phyloP scores from a whole-genome alignment of 2,329 filamentous ascomycete genomes.

The Colletotrichum tropicale region DNA sequence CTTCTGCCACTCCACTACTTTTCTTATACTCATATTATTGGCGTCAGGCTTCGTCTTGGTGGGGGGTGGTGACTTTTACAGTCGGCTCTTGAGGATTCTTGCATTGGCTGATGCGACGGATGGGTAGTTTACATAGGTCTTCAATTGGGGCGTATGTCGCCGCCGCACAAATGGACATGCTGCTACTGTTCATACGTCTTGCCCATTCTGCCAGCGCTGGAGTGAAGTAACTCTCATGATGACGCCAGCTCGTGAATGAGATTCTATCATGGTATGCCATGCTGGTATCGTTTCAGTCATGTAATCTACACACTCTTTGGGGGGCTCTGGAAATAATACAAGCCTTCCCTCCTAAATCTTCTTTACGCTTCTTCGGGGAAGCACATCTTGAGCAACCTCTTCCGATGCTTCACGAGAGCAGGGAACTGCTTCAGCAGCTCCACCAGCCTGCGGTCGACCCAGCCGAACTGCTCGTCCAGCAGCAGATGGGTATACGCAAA shows the following conservation, averaged over 20 bases:
- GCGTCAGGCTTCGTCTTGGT: slow-evolving; percentile 17
- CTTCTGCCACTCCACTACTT: not conserved
- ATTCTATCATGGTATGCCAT: not conserved
- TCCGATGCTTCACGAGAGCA: slow-evolving; percentile 61
- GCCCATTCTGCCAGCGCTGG: not conserved
- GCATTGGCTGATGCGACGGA: slow-evolving; percentile 12
- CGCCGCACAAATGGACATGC: slow-evolving; percentile 11
- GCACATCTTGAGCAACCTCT: slow-evolving; percentile 31
- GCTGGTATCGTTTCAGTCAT: not conserved
- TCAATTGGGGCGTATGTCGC: not conserved
- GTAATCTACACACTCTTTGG: not conserved
- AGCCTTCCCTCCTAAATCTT: not conserved
- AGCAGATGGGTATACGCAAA: slow-evolving; percentile 90
- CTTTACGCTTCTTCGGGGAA: not conserved
- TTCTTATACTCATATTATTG: slow-evolving; percentile 9
- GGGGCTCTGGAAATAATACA: not conserved
- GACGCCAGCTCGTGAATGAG: not conserved
- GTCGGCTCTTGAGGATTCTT: slow-evolving; percentile 4
- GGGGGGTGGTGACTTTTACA: not conserved
- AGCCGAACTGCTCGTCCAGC: slow-evolving; percentile 66
- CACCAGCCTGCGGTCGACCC: slow-evolving; percentile 66
- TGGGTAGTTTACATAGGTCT: slow-evolving; percentile 14
- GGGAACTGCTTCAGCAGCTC: slow-evolving; percentile 60
- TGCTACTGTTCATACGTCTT: not conserved
- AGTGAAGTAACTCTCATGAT: not conserved